Evolutionary conservation across 1,284 basidiomycete species (phyloP).

Genomic region (Ceratobasidium sp.): DNA sequence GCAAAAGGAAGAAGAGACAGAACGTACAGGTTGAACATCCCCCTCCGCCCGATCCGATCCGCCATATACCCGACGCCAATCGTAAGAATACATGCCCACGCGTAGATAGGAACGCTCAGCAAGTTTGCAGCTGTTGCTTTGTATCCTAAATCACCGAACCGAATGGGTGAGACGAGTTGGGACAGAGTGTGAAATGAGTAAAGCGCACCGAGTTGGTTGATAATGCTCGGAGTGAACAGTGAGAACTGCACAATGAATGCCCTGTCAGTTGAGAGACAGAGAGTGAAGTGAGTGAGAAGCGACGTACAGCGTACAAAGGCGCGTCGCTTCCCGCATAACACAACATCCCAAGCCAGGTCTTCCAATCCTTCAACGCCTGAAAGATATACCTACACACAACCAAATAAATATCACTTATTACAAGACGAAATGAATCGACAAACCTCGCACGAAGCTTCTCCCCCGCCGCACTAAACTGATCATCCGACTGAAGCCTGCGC

Average conservation of each 20-base stretch:
- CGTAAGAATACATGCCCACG: constrained; percentile 52
- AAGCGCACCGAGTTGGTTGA: constrained; percentile 53
- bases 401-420: not conserved
- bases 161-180: not conserved
- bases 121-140: constrained; percentile 77
- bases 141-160: constrained; percentile 58
- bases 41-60: constrained; percentile 45
- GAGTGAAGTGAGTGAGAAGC: constrained; percentile 45
- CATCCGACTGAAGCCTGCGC: constrained; percentile 72
- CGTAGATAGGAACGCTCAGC: constrained; percentile 76
- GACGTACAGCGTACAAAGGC: constrained; percentile 71
- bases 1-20: too few species aligned
- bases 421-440: not conserved
- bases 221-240: constrained; percentile 65
- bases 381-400: constrained; percentile 59
- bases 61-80: constrained; percentile 45
- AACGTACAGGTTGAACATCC: constrained; percentile 44
- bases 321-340: constrained; percentile 55
- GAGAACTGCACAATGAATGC: constrained; percentile 63
- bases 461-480: constrained; percentile 77
- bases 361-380: constrained; percentile 73
- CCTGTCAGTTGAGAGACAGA: constrained; percentile 51
- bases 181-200: constrained; percentile 22
- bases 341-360: constrained; percentile 70
- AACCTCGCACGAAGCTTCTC: constrained; percentile 67